These are phyloP conservation scores for Bjerkandera adusta DNA, from an alignment of 1,284 basidiomycete species.

Conservation along the genomic window DNA sequence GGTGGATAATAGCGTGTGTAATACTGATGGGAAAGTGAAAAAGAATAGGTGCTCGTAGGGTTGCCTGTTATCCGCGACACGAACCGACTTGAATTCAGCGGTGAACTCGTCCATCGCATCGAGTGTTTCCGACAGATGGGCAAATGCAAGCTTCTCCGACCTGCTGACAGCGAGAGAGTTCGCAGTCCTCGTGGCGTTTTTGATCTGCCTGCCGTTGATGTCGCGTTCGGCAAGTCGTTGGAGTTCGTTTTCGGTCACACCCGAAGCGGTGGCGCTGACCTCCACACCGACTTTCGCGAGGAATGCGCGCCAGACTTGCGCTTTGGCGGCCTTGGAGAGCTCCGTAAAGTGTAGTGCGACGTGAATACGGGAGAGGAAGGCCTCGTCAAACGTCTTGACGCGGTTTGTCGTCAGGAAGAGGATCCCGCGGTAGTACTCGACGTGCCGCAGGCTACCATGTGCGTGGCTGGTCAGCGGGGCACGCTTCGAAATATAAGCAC, in stretches of 20 bases:
- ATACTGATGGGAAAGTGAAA: neutral
- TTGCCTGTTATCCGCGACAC: neutral
- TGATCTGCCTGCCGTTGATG: conserved; percentile 62
- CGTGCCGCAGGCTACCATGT: conserved; percentile 41
- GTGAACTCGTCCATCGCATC: conserved; percentile 61
- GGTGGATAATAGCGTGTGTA: neutral
- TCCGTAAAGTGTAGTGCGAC: conserved; percentile 60
- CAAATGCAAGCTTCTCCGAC: conserved; percentile 40
- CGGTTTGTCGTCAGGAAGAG: conserved; percentile 70
- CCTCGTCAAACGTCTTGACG: conserved; percentile 61
- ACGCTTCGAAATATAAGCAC: neutral
- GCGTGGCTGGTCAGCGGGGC: neutral
- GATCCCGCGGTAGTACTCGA: conserved; percentile 65
- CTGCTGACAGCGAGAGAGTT: conserved; percentile 51
- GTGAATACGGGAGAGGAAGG: conserved; percentile 68
- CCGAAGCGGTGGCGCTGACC: conserved; percentile 16
- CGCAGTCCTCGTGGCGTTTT: conserved; percentile 61
- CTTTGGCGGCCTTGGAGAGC: conserved; percentile 45
- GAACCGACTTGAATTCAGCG: conserved; percentile 39
- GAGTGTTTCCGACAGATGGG: conserved; percentile 53
- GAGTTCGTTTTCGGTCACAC: conserved; percentile 39
- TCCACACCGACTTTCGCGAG: conserved; percentile 41
- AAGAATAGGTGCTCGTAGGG: neutral
- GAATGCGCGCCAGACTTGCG: conserved; percentile 57
- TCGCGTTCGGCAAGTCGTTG: conserved; percentile 42